These are phyloP conservation scores for Pseudohyphozyma bogoriensis DNA, from an alignment of 768 basidiomycete genomes.

Conservation along the genomic window DNA sequence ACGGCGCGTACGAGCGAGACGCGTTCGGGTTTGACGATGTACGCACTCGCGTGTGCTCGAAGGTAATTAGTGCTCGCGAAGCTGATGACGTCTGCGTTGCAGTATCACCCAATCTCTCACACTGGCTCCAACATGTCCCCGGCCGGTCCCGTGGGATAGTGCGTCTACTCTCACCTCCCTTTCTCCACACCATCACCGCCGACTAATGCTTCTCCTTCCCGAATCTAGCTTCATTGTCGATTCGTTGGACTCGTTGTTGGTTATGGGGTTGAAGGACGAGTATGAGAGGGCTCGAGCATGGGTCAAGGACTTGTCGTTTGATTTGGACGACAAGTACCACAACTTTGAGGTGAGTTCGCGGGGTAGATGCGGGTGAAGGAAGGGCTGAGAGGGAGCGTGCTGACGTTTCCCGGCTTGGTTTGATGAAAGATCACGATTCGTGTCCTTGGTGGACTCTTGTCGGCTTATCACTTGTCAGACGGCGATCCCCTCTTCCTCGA, in stretches of 20 bases:
- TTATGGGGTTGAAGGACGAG: conserved; percentile 74
- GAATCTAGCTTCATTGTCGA: conserved; percentile 46
- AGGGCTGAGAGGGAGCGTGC: too few relatives aligned
- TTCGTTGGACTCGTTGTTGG: conserved; percentile 71
- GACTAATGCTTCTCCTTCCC: too few relatives aligned
- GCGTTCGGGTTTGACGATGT: conserved; percentile 77
- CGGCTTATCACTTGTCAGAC: conserved; percentile 68
- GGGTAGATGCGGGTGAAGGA: neutral
- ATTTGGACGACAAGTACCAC: conserved; percentile 66
- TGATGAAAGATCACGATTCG: conserved; percentile 92
- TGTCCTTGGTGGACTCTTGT: conserved; percentile 77
- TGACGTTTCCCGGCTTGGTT: neutral
- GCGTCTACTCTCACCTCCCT: neutral
- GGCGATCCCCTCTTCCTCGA: conserved; percentile 58
- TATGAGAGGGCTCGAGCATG: conserved; percentile 66
- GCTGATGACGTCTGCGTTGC: neutral
- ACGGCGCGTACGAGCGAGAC: conserved; percentile 74
- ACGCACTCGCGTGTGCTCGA: neutral
- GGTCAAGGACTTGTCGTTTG: conserved; percentile 64
- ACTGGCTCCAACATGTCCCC: conserved; percentile 65
- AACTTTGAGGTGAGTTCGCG: conserved; percentile 68
- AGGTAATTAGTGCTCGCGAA: neutral
- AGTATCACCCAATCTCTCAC: conserved; percentile 74
- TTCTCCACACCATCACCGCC: too few relatives aligned
- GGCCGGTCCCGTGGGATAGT: conserved; percentile 50